Evolutionary conservation across 805 yeast genomes (phyloP).

Genomic region (Saturnispora kantuleensis): DNA sequence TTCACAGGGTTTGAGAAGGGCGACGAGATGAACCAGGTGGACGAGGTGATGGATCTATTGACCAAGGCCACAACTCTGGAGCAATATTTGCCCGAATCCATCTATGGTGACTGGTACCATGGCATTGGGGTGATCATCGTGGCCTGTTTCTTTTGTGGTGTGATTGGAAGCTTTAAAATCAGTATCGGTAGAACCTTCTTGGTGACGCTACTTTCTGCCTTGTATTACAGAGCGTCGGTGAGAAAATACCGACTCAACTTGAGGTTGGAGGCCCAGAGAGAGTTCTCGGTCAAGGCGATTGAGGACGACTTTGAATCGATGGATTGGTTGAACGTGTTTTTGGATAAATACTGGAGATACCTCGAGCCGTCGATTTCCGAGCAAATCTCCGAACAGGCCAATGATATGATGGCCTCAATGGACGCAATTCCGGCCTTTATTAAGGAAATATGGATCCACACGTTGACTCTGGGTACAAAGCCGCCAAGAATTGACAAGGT

Average conservation of each 20-base stretch:
- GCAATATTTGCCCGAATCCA: slow-evolving; percentile 58
- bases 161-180: slow-evolving; percentile 67
- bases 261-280: slow-evolving; percentile 78
- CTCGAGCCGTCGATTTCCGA: slow-evolving; percentile 85
- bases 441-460: slow-evolving; percentile 74
- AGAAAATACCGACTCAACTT: slow-evolving; percentile 66
- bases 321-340: slow-evolving; percentile 89
- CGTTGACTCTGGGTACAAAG: slow-evolving; percentile 88
- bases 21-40: slow-evolving; percentile 56
- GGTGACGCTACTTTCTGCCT: slow-evolving; percentile 48
- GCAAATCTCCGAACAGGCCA: slow-evolving; percentile 76
- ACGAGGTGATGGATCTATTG: slow-evolving; percentile 61
- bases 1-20: slow-evolving; percentile 77
- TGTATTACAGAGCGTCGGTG: slow-evolving; percentile 75
- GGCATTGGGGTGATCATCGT: slow-evolving; percentile 60
- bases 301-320: slow-evolving; percentile 87
- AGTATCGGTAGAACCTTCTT: slow-evolving; percentile 76
- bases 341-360: slow-evolving; percentile 86
- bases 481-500: slow-evolving; percentile 91
- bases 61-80: slow-evolving; percentile 68
- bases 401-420: slow-evolving; percentile 69
- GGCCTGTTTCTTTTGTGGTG: slow-evolving; percentile 67
- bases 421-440: slow-evolving; percentile 70
- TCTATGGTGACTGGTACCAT: slow-evolving; percentile 96
- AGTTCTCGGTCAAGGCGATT: slow-evolving; percentile 66